Evolutionary conservation across 108 stramenopile genomes (phyloP), one percentile per base, ranked within the genome.

Genomic region (Pseudonitzschia multistriata): DNA sequence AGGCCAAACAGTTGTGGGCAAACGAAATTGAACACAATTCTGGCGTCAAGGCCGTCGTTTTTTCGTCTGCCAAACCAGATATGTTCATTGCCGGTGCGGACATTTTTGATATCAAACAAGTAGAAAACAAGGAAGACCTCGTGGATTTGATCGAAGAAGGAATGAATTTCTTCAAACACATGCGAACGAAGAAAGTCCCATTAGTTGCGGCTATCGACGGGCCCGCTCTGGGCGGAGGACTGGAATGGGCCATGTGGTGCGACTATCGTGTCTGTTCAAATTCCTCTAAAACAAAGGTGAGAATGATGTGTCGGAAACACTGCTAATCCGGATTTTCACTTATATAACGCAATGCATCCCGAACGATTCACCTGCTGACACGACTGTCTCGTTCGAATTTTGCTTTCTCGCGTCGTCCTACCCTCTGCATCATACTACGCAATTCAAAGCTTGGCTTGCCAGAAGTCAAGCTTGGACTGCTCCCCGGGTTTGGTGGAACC

Each of bases 31-130:
- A 79, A 8, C n/a, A 69, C 71, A 90, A 90, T 66, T 0, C 67
- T 0, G 53, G 72, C 30, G 80, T 99, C 67, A 97, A 96, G 79
- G 92, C 94, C 27, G 95, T 96, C 27, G 97, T 99, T 21, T 97
- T 99, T 82, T 81, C 96, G 5, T 97, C 96, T 8, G 94, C 89
- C 49, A 99, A 99, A 72, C 87, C 92, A 10, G 91, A 89, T 72
- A 96, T 93, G 79, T 99, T 97, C 79, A 98, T 99, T 77, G 99
- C 98, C 30, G 99, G 99, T 24, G 99, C 99, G 5, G 99, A 99
- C 75, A 99, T 99, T 79, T 87, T 86, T 71, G 91, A 93, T 68
- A 84, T 97, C 39, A 80, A 95, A 77, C 53, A 81, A 31, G 73
- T 94, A 24, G 82, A 93, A 67, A 84, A 97, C 77, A 97, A 97